Percentiles rank a stretch among this genome's conserved stretches.
Evolutionary conservation across 345 rosid species (phyloP).

Genomic region (Noccaea caerulescens): DNA sequence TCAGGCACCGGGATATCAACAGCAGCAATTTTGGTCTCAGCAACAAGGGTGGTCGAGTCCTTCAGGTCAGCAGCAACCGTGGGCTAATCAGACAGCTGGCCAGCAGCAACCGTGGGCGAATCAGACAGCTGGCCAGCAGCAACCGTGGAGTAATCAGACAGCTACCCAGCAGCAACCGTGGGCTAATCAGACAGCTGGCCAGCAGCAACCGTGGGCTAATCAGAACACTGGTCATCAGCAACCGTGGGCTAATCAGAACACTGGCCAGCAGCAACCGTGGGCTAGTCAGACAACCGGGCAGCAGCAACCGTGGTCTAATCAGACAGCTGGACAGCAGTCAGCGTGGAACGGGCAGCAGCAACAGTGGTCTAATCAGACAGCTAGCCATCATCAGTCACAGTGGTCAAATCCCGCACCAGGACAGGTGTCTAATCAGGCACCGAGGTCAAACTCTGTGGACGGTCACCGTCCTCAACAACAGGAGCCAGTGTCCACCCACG

Average conservation of each 20-base stretch:
- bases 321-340: slow-evolving; percentile 34
- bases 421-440: slow-evolving; percentile 35
- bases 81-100: slow-evolving; percentile 20
- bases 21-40: slow-evolving; percentile 39
- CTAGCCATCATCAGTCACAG: slow-evolving; percentile 40
- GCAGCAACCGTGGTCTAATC: slow-evolving; percentile 24
- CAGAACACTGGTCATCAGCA: slow-evolving; percentile 8
- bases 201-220: slow-evolving; percentile 19
- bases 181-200: background rate
- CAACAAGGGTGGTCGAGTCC: slow-evolving; percentile 40
- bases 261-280: slow-evolving; percentile 6
- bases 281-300: slow-evolving; percentile 17
- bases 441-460: slow-evolving; percentile 34
- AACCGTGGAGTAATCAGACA: slow-evolving; percentile 7
- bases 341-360: slow-evolving; percentile 38
- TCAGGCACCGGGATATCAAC: slow-evolving; percentile 40
- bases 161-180: slow-evolving; percentile 20
- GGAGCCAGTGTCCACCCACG: slow-evolving; percentile 32
- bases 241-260: slow-evolving; percentile 6
- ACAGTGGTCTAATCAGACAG: slow-evolving; percentile 37
- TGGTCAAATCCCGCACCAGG: slow-evolving; percentile 27
- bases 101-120: slow-evolving; percentile 7
- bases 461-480: slow-evolving; percentile 39
- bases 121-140: background rate
- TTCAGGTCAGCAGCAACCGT: slow-evolving; percentile 27